Percentiles rank a stretch among this genome's conserved stretches.
Evolutionary conservation across 352 stramenopile species (phyloP).

Genomic region (Pythium pyrilobum): DNA sequence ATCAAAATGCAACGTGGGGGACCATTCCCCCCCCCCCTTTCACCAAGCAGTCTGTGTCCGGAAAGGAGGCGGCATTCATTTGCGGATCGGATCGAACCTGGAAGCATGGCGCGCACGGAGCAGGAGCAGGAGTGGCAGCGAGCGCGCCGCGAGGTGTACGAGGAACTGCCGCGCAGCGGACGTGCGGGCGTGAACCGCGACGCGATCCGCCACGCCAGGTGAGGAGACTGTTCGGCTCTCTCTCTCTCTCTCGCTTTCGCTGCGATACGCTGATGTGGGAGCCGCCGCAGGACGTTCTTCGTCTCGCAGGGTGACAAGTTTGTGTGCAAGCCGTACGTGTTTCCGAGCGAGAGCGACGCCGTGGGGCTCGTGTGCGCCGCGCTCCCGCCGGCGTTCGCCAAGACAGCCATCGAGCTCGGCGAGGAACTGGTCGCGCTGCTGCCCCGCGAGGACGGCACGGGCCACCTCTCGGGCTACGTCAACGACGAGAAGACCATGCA

Average conservation of each 20-base stretch:
- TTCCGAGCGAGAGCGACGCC: slow-evolving; percentile 35
- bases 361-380: slow-evolving; percentile 46
- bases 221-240: no score
- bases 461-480: slow-evolving; percentile 43
- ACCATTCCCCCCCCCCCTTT: no score
- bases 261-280: background rate
- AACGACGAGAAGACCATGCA: slow-evolving; percentile 69
- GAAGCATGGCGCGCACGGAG: slow-evolving; percentile 3
- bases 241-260: background rate
- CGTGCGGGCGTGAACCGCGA: slow-evolving; percentile 14
- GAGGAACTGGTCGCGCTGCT: slow-evolving; percentile 40
- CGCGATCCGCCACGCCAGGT: slow-evolving; percentile 17
- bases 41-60: no score
- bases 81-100: background rate
- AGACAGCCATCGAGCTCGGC: slow-evolving; percentile 32
- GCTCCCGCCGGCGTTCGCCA: slow-evolving; percentile 31
- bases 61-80: no score
- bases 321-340: slow-evolving; percentile 41
- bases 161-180: slow-evolving; percentile 8
- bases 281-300: slow-evolving; percentile 14
- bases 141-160: slow-evolving; percentile 12
- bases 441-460: slow-evolving; percentile 23
- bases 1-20: no score
- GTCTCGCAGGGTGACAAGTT: slow-evolving; percentile 24
- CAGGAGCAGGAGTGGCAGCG: slow-evolving; percentile 14